Percentiles rank a stretch among this genome's conserved stretches.
These are phyloP conservation scores for Calonectria honghensis DNA, from an alignment of 2,329 filamentous ascomycete genomes.

Conservation along the genomic window DNA sequence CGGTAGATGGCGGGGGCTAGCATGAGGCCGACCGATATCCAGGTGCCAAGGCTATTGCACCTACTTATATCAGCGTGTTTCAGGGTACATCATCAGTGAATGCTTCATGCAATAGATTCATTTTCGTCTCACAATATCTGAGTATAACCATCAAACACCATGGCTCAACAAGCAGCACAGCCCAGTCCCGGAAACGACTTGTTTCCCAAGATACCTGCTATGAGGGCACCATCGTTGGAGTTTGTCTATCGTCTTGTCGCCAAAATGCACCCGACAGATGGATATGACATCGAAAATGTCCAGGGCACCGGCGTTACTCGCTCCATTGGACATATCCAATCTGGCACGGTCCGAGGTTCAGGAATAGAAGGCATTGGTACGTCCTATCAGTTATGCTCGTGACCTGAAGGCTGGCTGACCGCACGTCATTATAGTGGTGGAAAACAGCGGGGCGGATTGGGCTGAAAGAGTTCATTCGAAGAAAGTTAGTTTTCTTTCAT, in stretches of 20 bases:
- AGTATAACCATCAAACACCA: background rate
- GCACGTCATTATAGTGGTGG: background rate
- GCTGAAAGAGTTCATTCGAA: conserved; percentile 25
- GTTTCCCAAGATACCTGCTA: conserved; percentile 23
- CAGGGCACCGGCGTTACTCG: conserved; percentile 25
- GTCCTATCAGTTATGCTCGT: background rate
- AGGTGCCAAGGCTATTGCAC: background rate
- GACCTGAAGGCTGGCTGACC: background rate
- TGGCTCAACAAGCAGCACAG: background rate
- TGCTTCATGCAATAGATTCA: background rate
- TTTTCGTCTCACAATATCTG: background rate
- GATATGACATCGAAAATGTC: conserved; percentile 31
- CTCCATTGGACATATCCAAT: conserved; percentile 29
- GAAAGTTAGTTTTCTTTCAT: background rate
- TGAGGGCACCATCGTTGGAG: conserved; percentile 22
- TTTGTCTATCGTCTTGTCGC: conserved; percentile 31
- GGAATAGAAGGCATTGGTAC: conserved; percentile 19
- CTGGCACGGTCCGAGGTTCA: conserved; percentile 19
- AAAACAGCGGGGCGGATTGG: conserved; percentile 35
- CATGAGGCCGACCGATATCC: background rate
- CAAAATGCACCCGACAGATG: conserved; percentile 29
- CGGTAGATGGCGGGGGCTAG: background rate
- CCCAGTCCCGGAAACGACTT: conserved; percentile 16
- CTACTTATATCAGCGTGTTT: background rate
- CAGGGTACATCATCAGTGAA: background rate